Conservation (phyloP, 2,329 filamentous ascomycete species). For the Spiromastix sp. region DNA sequence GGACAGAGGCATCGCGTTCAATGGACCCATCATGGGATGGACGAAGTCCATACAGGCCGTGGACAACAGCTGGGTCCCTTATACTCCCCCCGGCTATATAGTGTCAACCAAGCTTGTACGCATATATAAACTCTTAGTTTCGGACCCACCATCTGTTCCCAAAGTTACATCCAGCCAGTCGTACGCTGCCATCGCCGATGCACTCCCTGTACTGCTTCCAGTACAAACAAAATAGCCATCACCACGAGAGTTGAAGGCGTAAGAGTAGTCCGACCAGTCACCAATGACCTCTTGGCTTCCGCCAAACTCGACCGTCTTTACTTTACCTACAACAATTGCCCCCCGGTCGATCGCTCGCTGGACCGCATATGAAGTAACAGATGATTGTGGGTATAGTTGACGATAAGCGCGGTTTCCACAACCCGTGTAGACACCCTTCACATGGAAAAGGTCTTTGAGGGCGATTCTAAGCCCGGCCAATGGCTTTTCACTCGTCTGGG, state of each 20-base stretch:
- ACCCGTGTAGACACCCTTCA: slow-evolving; percentile 45
- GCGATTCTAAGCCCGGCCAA: slow-evolving; percentile 52
- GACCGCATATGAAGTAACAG: slow-evolving; percentile 40
- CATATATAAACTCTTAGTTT: too few species aligned
- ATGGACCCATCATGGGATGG: too few species aligned
- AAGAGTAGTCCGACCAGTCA: slow-evolving; percentile 26
- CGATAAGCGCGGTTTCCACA: slow-evolving; percentile 39
- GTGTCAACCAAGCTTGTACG: too few species aligned
- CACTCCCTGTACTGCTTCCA: slow-evolving; percentile 15
- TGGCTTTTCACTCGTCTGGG: slow-evolving; percentile 42
- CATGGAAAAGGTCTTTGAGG: slow-evolving; percentile 53
- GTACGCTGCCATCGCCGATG: slow-evolving; percentile 20
- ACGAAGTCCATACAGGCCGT: slow-evolving; percentile 21
- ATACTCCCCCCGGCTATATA: slow-evolving; percentile 13
- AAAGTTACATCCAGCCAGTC: slow-evolving; percentile 24
- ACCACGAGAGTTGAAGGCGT: slow-evolving; percentile 29
- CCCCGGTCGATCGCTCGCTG: slow-evolving; percentile 50
- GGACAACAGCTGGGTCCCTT: slow-evolving; percentile 16
- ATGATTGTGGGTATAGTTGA: slow-evolving; percentile 39
- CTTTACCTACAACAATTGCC: slow-evolving; percentile 35
- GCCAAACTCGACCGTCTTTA: slow-evolving; percentile 25
- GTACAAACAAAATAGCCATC: slow-evolving; percentile 23
- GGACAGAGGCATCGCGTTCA: too few species aligned
- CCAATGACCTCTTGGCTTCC: slow-evolving; percentile 18
- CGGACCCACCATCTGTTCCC: slow-evolving; percentile 22